Base-by-base conservation (phyloP, 1,139 yeast genomes). In the Magnusiomyces clavatus region DNA sequence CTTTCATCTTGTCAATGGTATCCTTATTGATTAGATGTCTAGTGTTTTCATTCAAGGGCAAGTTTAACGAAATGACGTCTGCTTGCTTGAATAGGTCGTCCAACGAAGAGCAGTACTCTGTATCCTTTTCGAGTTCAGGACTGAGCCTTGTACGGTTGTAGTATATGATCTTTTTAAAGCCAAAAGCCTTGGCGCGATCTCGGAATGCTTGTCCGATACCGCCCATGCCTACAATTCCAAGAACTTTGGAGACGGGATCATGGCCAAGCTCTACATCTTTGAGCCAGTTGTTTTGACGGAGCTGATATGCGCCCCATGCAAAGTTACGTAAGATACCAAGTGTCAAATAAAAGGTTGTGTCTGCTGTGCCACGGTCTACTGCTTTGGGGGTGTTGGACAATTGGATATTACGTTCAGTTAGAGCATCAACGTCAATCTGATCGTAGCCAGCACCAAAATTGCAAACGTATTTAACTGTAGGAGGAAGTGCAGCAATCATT, bases 361-460 rank as follows among this genome's bases (percentile, higher is more conserved):
- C 87, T 0, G 94, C 92, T 8, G 94, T 85, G 17, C 92, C 86
- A 6, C 76, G 82, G 59, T 82, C 85, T 6, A 83, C 90, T 1
- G 86, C 80, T 1, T 70, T 71, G 1, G 89, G 86, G 31, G 83
- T 82, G 64, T 83, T 82, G n/a, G 86, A 77, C 16, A 83, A 68
- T 65, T 80, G 85, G 54, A 84, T 77, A 34, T 76, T 76, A 43
- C 72, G 68, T 16, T 67, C 69, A 13, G 77, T 71, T 59, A 77
- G 74, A 16, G 79, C 75, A 20, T 69, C 71, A 19, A 77, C 74
- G 56, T 80, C 81, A 50, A 81, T 70, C 43, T 62, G 55, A 65
- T 92, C 97, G 67, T 92, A 92, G 5, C 98, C 97, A 0, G 98
- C 98, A 52, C 97, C 97, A 60, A 80, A 76, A 68, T 88, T 95